These are phyloP conservation scores for Buxus sempervirens DNA, from an alignment of 164 flowering plant genomes.

Conservation along the genomic window DNA sequence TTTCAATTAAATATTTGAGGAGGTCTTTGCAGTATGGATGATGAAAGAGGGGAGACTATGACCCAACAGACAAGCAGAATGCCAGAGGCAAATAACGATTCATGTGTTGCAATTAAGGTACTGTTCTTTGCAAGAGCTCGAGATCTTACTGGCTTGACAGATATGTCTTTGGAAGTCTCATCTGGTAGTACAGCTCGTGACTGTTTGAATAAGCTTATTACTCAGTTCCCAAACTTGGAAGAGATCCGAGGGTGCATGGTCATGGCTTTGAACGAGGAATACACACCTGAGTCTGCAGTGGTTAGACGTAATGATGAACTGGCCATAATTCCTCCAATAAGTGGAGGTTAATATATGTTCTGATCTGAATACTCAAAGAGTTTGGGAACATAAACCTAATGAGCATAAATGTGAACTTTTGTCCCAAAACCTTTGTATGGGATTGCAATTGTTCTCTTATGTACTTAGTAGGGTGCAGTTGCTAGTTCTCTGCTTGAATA, in stretches of 20 bases:
- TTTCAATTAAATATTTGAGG: background rate
- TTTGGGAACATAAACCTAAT: no score
- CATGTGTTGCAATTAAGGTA: slow-evolving; percentile 53
- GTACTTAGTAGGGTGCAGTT: background rate
- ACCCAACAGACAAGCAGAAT: background rate
- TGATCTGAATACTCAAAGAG: no score
- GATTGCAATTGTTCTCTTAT: background rate
- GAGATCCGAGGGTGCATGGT: slow-evolving; percentile 75
- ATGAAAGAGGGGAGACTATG: background rate
- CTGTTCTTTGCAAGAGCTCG: slow-evolving; percentile 96
- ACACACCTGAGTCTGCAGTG: slow-evolving; percentile 44
- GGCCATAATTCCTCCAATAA: slow-evolving; percentile 96
- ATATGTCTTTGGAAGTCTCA: slow-evolving; percentile 51
- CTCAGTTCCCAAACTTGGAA: slow-evolving; percentile 56
- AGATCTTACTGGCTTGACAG: slow-evolving; percentile 67
- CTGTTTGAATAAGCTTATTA: slow-evolving; percentile 57
- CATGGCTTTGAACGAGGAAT: slow-evolving; percentile 88
- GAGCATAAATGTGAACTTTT: no score
- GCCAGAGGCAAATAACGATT: slow-evolving; percentile 9
- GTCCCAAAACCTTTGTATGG: background rate
- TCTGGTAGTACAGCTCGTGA: slow-evolving; percentile 68
- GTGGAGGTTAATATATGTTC: slow-evolving; percentile 59
- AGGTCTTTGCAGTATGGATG: slow-evolving; percentile 6
- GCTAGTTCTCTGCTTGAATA: slow-evolving; percentile 1
- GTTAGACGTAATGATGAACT: slow-evolving; percentile 76